A percentile compares a stretch with the other conserved stretches of the same genome.
phyloP scores from a whole-genome alignment of 331 rosid genomes.

The Quercus lobata region DNA sequence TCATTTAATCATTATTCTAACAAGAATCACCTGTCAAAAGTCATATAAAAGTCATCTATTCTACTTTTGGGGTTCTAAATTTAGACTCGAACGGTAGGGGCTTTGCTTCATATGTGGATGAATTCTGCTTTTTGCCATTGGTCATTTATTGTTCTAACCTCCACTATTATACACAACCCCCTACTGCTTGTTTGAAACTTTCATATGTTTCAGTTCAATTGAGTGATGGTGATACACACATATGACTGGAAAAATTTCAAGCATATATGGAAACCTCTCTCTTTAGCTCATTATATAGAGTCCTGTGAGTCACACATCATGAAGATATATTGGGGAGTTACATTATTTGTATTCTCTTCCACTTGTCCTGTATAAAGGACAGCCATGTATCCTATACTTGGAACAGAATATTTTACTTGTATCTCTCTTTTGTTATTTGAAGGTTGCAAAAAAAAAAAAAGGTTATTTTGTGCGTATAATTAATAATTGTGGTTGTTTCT shows the following conservation, averaged over 20 bases:
- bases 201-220: background rate
- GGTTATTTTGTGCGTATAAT: conserved; percentile 7
- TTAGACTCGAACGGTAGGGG: background rate
- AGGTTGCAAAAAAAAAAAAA: background rate
- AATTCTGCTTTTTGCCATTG: background rate
- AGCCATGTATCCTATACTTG: too few species aligned
- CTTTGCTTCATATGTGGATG: background rate
- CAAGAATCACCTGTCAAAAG: background rate
- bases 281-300: background rate
- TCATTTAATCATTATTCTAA: too few species aligned
- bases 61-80: background rate
- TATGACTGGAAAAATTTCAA: background rate
- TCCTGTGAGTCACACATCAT: background rate
- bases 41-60: background rate
- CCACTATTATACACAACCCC: background rate
- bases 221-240: background rate
- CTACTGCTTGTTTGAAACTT: background rate
- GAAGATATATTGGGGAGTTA: too few species aligned
- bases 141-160: background rate
- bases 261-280: background rate
- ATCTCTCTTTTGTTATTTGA: background rate
- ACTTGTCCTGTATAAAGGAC: background rate
- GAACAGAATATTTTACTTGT: background rate
- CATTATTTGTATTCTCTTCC: background rate
- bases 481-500: conserved; percentile 2